Conservation (phyloP, 768 basidiomycete species). For the Mycena vulgaris region DNA sequence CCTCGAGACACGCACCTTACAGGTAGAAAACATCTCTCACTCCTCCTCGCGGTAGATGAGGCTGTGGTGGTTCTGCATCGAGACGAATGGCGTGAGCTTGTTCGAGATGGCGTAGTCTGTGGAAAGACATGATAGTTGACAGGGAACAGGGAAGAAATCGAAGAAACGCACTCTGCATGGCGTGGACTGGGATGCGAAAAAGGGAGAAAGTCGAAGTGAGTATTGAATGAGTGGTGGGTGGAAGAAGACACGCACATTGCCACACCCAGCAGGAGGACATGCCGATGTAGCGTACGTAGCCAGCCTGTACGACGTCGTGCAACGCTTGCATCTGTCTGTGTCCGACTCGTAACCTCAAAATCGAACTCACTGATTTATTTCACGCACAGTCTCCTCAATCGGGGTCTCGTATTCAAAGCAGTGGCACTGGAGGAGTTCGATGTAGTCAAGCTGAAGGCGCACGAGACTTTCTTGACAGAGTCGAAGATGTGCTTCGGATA, state of each 20-base stretch:
- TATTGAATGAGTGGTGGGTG: too few relatives aligned
- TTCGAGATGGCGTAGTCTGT: slow-evolving; percentile 24
- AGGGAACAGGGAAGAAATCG: not conserved
- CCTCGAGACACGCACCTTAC: too few relatives aligned
- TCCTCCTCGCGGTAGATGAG: slow-evolving; percentile 15
- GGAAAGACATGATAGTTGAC: too few relatives aligned
- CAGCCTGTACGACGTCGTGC: not conserved
- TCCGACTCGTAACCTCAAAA: not conserved
- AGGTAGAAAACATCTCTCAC: slow-evolving; percentile 54
- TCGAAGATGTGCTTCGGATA: slow-evolving; percentile 6
- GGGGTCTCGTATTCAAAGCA: slow-evolving; percentile 71
- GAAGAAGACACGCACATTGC: not conserved
- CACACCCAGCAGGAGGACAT: not conserved
- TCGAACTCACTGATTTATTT: too few relatives aligned
- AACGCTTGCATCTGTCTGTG: not conserved
- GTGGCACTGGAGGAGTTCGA: slow-evolving; percentile 48
- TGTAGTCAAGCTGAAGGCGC: slow-evolving; percentile 8
- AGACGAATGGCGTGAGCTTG: slow-evolving; percentile 66
- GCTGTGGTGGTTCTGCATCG: slow-evolving; percentile 50
- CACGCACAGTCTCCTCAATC: slow-evolving; percentile 50
- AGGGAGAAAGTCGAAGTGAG: not conserved
- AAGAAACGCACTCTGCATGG: not conserved
- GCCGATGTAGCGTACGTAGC: not conserved
- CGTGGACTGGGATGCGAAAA: too few relatives aligned
- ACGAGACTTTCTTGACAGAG: not conserved